A percentile compares a stretch with the other conserved stretches of the same genome.
Conservation (phyloP, 202 grass and related monocot genomes). For the Digitaria exilis region DNA sequence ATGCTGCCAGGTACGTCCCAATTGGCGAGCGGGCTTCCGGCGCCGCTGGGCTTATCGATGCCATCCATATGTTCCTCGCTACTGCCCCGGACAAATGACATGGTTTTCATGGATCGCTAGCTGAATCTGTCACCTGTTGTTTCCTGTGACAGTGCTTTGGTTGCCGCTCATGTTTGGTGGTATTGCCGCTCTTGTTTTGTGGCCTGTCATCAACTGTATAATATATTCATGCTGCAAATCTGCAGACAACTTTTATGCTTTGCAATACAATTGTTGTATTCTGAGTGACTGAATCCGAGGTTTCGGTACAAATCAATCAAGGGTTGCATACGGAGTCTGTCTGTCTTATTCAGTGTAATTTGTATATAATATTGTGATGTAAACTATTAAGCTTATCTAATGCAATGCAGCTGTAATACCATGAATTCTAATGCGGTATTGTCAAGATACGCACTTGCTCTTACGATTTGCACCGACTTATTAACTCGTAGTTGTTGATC, state of each 20-base stretch:
- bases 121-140: slow-evolving; percentile 1
- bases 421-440: neutral
- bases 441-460: neutral
- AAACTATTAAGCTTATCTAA: neutral
- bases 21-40: slow-evolving; percentile 32
- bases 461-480: neutral
- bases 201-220: neutral
- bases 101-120: neutral
- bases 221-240: neutral
- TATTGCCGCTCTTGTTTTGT: neutral
- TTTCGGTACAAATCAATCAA: neutral
- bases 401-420: neutral
- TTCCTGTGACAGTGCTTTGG: neutral
- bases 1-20: slow-evolving; percentile 52
- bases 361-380: neutral
- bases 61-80: slow-evolving; percentile 39
- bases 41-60: slow-evolving; percentile 48
- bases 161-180: neutral
- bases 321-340: neutral
- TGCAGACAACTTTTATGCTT: neutral
- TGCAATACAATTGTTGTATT: neutral
- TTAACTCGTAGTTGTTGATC: neutral
- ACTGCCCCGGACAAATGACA: neutral
- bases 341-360: neutral
- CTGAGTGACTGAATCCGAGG: neutral